phyloP scores from a whole-genome alignment of 495 filamentous ascomycete genomes.

The Tuber aestivum region DNA sequence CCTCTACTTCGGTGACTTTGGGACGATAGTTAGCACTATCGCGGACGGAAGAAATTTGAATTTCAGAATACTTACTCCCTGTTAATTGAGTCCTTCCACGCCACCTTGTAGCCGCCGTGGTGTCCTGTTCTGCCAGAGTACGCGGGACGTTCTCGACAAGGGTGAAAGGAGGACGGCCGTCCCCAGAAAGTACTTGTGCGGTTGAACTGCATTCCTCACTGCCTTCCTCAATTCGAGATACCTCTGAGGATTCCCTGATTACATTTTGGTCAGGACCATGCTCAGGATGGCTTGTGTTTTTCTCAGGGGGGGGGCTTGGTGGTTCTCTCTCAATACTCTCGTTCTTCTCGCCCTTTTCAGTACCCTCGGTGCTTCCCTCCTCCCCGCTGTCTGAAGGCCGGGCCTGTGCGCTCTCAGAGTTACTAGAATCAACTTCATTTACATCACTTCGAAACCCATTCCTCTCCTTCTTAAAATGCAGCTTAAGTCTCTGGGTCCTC shows the following conservation, averaged over 20 bases:
- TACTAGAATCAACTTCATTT: not conserved
- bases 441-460: not conserved
- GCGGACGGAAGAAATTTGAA: not conserved
- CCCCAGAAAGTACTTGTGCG: not conserved
- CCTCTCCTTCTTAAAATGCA: not conserved
- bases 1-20: slow-evolving; percentile 24
- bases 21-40: slow-evolving; percentile 11
- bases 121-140: slow-evolving; percentile 19
- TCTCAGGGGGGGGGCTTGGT: not conserved
- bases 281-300: not conserved
- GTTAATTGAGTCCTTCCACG: slow-evolving; percentile 30
- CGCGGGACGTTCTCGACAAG: not conserved
- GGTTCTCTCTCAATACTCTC: not conserved
- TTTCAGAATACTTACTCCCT: slow-evolving; percentile 24
- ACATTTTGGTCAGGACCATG: not conserved
- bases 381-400: not conserved
- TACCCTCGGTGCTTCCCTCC: not conserved
- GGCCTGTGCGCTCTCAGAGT: not conserved
- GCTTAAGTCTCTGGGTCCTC: slow-evolving; percentile 39
- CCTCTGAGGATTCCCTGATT: not conserved
- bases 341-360: not conserved
- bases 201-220: not conserved
- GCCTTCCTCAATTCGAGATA: not conserved
- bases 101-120: slow-evolving; percentile 22
- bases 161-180: not conserved